A percentile compares a stretch with the other conserved stretches of the same genome.
These are phyloP conservation scores for Guyanaporus albipodus DNA, from an alignment of 768 basidiomycete genomes.

Conservation along the genomic window DNA sequence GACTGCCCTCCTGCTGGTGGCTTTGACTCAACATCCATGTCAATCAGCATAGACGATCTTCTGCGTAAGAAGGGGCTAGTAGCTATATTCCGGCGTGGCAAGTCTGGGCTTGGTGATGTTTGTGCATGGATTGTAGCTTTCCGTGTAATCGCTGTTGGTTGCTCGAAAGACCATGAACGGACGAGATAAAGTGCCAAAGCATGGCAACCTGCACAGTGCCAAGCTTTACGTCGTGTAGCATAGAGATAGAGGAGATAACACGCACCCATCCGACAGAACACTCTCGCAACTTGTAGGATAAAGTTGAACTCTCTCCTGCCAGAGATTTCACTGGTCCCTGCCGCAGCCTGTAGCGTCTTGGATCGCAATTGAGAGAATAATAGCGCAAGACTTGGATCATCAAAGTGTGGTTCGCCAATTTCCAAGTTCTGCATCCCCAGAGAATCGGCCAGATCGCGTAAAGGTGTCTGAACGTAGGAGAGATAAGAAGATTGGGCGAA, in stretches of 20 bases:
- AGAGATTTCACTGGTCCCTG: constrained; percentile 89
- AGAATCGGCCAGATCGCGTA: constrained; percentile 64
- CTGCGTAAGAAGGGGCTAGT: constrained; percentile 54
- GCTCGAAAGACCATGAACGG: constrained; percentile 86
- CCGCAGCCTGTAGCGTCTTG: constrained; percentile 88
- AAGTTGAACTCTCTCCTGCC: constrained; percentile 91
- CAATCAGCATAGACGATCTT: constrained; percentile 77
- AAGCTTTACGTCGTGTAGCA: background rate
- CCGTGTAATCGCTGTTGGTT: constrained; percentile 49
- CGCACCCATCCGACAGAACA: constrained; percentile 93
- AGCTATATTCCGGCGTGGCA: constrained; percentile 44
- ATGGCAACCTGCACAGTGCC: constrained; percentile 83
- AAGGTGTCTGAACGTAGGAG: constrained; percentile 59
- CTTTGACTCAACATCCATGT: constrained; percentile 73
- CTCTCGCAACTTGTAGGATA: constrained; percentile 88
- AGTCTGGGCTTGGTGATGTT: constrained; percentile 41
- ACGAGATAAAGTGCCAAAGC: constrained; percentile 87
- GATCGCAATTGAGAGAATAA: constrained; percentile 86
- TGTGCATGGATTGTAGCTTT: constrained; percentile 7
- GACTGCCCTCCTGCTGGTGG: constrained; percentile 56
- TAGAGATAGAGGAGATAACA: background rate
- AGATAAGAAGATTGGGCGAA: background rate
- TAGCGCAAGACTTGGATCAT: constrained; percentile 89
- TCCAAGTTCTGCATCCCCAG: constrained; percentile 52
- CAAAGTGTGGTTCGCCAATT: constrained; percentile 84